phyloP scores from a whole-genome alignment of 2,329 filamentous ascomycete species.

The Westerdykella aurantiaca region DNA sequence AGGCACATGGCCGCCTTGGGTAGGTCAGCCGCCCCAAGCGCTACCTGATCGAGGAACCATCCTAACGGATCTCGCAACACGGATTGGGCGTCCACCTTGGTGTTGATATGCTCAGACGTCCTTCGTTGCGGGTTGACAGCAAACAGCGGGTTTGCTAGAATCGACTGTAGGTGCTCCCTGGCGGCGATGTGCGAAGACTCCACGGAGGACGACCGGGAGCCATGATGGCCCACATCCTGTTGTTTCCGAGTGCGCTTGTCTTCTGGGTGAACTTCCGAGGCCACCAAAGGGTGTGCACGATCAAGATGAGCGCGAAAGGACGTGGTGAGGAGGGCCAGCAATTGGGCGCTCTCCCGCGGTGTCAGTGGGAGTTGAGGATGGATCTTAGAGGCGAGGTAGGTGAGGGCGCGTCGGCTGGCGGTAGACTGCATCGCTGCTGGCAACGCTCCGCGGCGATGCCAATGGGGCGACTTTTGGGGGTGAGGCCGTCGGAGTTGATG shows the following conservation, averaged over 20 bases:
- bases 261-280: slow-evolving; percentile 4
- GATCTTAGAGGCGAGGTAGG: slow-evolving; percentile 49
- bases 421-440: slow-evolving; percentile 47
- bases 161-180: slow-evolving; percentile 45
- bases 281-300: slow-evolving; percentile 45
- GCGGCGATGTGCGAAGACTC: slow-evolving; percentile 37
- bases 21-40: slow-evolving; percentile 34
- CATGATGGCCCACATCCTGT: slow-evolving; percentile 1
- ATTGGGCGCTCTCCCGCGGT: slow-evolving; percentile 52
- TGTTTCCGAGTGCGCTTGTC: background rate
- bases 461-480: background rate
- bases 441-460: background rate
- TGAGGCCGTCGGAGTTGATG: background rate
- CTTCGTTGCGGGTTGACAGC: slow-evolving; percentile 24
- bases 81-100: slow-evolving; percentile 9
- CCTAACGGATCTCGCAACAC: slow-evolving; percentile 34
- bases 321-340: slow-evolving; percentile 55
- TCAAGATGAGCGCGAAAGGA: slow-evolving; percentile 61
- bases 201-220: slow-evolving; percentile 2
- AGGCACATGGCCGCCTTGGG: slow-evolving; percentile 37
- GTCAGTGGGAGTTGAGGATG: slow-evolving; percentile 50
- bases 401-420: slow-evolving; percentile 33
- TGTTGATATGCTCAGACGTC: slow-evolving; percentile 21
- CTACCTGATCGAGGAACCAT: slow-evolving; percentile 39
- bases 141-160: slow-evolving; percentile 49